Conservation (phyloP, 108 stramenopile genomes). For the Cyclotella kingstonii region DNA sequence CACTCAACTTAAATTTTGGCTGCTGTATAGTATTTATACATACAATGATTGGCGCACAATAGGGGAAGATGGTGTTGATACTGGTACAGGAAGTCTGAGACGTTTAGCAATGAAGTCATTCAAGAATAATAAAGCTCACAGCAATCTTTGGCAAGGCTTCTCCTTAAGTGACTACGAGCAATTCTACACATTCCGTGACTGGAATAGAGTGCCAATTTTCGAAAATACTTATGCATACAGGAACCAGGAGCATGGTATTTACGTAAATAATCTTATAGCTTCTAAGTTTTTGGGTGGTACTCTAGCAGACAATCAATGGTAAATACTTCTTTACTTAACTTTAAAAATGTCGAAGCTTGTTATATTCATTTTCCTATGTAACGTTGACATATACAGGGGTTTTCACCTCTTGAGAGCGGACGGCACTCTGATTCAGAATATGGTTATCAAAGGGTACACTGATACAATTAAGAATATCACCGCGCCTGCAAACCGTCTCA, state of each 20-base stretch:
- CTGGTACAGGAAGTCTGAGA: constrained; percentile 13
- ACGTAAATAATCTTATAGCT: constrained; percentile 18
- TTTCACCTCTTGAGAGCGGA: background rate
- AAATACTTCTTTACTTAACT: background rate
- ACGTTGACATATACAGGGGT: background rate
- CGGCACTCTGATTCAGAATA: constrained; percentile 12
- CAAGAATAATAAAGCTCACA: constrained; percentile 38
- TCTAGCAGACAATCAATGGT: constrained; percentile 38
- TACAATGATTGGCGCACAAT: constrained; percentile 14
- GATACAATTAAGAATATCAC: constrained; percentile 7
- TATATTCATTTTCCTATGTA: background rate
- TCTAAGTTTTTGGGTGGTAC: constrained; percentile 25
- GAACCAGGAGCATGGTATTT: constrained; percentile 36
- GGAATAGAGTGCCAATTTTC: constrained; percentile 19
- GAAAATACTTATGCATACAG: constrained; percentile 33
- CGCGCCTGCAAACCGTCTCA: constrained; percentile 13
- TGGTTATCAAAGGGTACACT: constrained; percentile 26
- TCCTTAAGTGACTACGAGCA: constrained; percentile 24
- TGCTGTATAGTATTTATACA: constrained; percentile 5
- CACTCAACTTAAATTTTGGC: background rate
- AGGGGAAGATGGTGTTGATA: constrained; percentile 9
- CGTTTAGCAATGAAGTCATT: constrained; percentile 26
- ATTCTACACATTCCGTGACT: constrained; percentile 24
- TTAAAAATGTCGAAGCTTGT: background rate
- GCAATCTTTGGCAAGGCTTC: constrained; percentile 34